Evolutionary conservation across 1,284 basidiomycete genomes (phyloP).

Genomic region (Leccinum huronense): DNA sequence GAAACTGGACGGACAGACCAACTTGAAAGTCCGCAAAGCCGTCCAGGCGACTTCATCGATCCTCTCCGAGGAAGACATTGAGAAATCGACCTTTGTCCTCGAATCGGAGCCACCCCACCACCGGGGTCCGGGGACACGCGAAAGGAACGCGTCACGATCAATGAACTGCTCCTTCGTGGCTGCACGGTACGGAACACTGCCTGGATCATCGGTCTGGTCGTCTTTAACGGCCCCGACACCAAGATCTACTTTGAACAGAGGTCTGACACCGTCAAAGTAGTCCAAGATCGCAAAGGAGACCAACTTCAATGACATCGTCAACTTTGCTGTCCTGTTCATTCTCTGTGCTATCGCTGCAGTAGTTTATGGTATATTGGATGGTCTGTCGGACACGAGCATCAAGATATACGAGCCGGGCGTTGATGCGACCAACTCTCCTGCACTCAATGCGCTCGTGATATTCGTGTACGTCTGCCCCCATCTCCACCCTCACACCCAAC

Average conservation of each 20-base stretch:
- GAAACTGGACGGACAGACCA: slow-evolving; percentile 96
- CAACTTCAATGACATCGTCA: slow-evolving; percentile 97
- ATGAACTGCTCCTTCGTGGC: slow-evolving; percentile 90
- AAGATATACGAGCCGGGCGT: slow-evolving; percentile 70
- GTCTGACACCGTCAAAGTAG: slow-evolving; percentile 88
- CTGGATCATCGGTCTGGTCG: slow-evolving; percentile 93
- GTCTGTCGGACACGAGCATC: slow-evolving; percentile 63
- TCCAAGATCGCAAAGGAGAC: slow-evolving; percentile 98
- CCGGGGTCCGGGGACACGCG: slow-evolving; percentile 54
- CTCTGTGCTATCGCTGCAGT: slow-evolving; percentile 80
- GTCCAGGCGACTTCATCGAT: slow-evolving; percentile 77
- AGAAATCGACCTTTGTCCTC: slow-evolving; percentile 81
- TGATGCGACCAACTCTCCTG: slow-evolving; percentile 58
- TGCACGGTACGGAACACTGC: slow-evolving; percentile 91
- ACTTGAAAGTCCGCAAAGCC: slow-evolving; percentile 84
- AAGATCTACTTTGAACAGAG: slow-evolving; percentile 99
- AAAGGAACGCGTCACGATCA: slow-evolving; percentile 78
- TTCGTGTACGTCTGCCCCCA: slow-evolving; percentile 68
- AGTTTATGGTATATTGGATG: slow-evolving; percentile 73
- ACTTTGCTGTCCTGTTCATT: slow-evolving; percentile 77
- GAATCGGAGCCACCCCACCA: slow-evolving; percentile 93
- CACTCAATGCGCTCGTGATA: slow-evolving; percentile 83
- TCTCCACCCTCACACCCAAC: background rate
- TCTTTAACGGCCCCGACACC: slow-evolving; percentile 93
- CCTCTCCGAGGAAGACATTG: slow-evolving; percentile 87